Evolutionary conservation across 2,329 filamentous ascomycete genomes (phyloP).

Genomic region (Dactylella cylindrospora): DNA sequence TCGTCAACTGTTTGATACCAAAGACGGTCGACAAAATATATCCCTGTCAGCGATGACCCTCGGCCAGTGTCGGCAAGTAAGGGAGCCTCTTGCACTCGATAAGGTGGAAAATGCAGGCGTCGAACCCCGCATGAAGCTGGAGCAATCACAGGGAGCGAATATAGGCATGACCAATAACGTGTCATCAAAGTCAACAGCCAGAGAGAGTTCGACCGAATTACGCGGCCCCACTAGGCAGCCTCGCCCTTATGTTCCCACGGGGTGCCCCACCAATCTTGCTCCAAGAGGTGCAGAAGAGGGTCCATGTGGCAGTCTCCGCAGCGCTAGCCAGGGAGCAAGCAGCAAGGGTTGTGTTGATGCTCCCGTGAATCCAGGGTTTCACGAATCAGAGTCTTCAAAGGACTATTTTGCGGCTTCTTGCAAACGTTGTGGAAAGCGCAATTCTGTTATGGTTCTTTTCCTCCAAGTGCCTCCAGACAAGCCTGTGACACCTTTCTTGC

Average conservation of each 20-base stretch:
- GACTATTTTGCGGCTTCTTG: background rate
- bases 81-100: no score
- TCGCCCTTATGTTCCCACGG: no score
- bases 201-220: background rate
- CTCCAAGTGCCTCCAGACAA: background rate
- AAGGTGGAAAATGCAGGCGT: no score
- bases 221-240: background rate
- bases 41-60: background rate
- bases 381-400: background rate
- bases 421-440: background rate
- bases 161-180: background rate
- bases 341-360: no score
- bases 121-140: no score
- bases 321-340: no score
- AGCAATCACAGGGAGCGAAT: background rate
- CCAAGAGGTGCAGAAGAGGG: background rate
- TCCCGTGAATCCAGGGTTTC: background rate
- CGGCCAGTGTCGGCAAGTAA: background rate
- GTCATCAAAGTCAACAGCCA: background rate
- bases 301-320: no score
- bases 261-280: background rate
- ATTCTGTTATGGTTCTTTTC: background rate
- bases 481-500: background rate
- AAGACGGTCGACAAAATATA: background rate
- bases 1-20: background rate